A percentile compares a stretch with the other conserved stretches of the same genome.
Conservation (phyloP, 768 basidiomycete genomes). For the Lentinula guzmanii region DNA sequence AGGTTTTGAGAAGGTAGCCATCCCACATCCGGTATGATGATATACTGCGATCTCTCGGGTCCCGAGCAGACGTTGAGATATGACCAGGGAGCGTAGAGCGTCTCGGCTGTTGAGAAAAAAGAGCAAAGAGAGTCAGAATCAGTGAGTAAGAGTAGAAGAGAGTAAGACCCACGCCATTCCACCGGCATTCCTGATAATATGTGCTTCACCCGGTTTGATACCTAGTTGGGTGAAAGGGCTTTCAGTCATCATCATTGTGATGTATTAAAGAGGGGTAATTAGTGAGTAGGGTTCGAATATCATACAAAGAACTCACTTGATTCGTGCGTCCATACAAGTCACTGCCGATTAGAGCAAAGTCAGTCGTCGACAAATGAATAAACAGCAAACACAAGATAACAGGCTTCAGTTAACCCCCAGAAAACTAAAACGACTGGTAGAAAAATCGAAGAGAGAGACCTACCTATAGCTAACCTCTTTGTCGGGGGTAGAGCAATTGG, state of each 20-base stretch:
- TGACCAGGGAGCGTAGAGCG: slow-evolving; percentile 41
- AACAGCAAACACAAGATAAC: background rate
- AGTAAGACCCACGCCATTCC: slow-evolving; percentile 32
- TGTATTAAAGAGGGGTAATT: background rate
- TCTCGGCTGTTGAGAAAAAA: slow-evolving; percentile 27
- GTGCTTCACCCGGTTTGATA: slow-evolving; percentile 43
- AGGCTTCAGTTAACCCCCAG: no score
- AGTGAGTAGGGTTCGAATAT: background rate
- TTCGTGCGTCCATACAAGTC: slow-evolving; percentile 52
- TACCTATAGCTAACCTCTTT: slow-evolving; percentile 1
- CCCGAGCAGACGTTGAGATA: slow-evolving; percentile 46
- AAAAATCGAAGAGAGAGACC: background rate
- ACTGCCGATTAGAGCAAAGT: slow-evolving; percentile 17
- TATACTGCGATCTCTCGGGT: slow-evolving; percentile 43
- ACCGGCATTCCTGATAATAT: slow-evolving; percentile 49
- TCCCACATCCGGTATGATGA: slow-evolving; percentile 53
- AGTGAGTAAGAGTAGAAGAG: background rate
- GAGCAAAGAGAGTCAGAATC: background rate
- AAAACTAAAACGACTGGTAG: background rate
- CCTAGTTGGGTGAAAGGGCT: slow-evolving; percentile 40
- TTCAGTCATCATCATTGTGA: background rate
- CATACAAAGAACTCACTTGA: slow-evolving; percentile 27
- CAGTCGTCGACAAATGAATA: background rate
- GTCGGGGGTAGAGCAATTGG: background rate
- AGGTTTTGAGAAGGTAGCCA: slow-evolving; percentile 38